A percentile compares a stretch with the other conserved stretches of the same genome.
These are phyloP conservation scores for Fraxinus xanthoxyloides DNA, from an alignment of 305 asterid genomes.

Conservation along the genomic window DNA sequence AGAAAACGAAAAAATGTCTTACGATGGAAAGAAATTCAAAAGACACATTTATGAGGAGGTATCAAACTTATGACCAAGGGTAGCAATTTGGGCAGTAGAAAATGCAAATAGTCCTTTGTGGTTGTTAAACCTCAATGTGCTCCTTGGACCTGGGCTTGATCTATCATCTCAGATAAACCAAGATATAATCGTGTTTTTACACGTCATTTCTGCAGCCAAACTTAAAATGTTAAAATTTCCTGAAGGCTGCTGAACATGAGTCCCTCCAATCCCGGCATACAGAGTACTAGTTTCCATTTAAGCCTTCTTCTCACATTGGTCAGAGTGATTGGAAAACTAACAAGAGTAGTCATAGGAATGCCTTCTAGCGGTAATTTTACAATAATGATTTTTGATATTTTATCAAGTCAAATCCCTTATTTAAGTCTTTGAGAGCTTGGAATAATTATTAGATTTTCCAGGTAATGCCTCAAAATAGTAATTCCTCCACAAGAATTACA, in stretches of 20 bases:
- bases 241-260: not conserved
- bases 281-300: not conserved
- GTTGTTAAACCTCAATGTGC: not conserved
- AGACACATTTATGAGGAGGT: not conserved
- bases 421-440: not conserved
- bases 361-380: not conserved
- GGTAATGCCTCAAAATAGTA: not conserved
- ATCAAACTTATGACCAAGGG: not conserved
- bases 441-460: not conserved
- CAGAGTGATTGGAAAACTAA: not conserved
- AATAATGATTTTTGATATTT: not conserved
- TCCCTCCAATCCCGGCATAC: not conserved
- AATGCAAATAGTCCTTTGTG: not conserved
- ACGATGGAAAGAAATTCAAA: not conserved
- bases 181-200: not conserved
- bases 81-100: not conserved
- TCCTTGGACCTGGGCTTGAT: not conserved
- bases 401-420: not conserved
- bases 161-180: not conserved
- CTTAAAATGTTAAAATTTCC: not conserved
- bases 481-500: not conserved
- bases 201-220: not conserved
- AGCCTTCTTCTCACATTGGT: not conserved
- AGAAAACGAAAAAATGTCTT: not conserved
- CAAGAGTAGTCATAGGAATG: not conserved